phyloP scores from a whole-genome alignment of 148 eudicot species.

The Linanthus parryae region DNA sequence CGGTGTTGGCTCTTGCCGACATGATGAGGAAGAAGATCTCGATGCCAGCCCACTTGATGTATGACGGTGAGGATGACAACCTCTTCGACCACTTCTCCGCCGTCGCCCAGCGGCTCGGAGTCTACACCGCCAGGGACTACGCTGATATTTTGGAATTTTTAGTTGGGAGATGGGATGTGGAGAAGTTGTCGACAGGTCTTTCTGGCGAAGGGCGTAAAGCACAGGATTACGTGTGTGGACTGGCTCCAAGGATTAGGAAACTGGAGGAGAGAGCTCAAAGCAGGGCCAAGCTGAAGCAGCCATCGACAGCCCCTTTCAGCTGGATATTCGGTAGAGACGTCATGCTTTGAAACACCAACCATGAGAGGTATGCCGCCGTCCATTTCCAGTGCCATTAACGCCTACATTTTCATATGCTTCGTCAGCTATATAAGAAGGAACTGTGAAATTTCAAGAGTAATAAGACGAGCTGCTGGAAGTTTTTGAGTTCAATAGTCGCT shows the following conservation, averaged over 20 bases:
- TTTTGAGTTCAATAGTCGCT: no score
- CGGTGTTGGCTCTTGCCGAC: slow-evolving; percentile 19
- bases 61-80: slow-evolving; percentile 21
- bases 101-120: slow-evolving; percentile 20
- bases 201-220: not conserved
- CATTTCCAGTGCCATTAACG: no score
- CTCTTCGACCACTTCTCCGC: slow-evolving; percentile 20
- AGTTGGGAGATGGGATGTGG: slow-evolving; percentile 23
- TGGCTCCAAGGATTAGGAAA: slow-evolving; percentile 1
- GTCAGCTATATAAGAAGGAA: no score
- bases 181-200: slow-evolving; percentile 3
- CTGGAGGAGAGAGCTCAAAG: slow-evolving; percentile 8
- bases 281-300: slow-evolving; percentile 4
- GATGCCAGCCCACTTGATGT: slow-evolving; percentile 27
- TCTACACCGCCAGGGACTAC: slow-evolving; percentile 21
- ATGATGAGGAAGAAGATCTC: slow-evolving; percentile 25
- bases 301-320: not conserved
- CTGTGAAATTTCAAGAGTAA: no score
- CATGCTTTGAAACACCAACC: not conserved
- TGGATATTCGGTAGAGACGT: slow-evolving; percentile 3
- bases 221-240: slow-evolving; percentile 1
- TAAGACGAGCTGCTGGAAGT: no score
- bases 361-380: no score
- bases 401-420: no score
- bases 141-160: slow-evolving; percentile 25